Evolutionary conservation across 768 basidiomycete species (phyloP), one percentile per base, ranked within the genome.

Genomic region (Butyriboletus loyo): DNA sequence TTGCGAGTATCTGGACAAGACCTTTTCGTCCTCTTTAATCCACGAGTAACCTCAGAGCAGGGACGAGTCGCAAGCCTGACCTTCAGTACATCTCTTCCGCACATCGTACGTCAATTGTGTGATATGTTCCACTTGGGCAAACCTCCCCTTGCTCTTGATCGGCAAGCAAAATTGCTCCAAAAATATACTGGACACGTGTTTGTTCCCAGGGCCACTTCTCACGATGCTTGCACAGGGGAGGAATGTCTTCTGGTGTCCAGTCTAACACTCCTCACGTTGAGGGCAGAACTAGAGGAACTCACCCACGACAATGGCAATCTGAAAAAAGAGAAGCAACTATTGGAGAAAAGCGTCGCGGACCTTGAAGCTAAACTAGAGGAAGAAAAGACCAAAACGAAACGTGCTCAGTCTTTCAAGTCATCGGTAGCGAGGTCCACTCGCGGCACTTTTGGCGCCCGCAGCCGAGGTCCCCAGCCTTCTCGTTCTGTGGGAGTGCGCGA

Each of bases 21-120:
- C 38, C 59, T 83, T 24, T 86, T 81, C 62, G 72, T 80, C 25
- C 66, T 86, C 32, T 87, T 86, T 57, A 83, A 85, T 63, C 82
- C 83, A 4, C 82, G 83, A 59, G 74, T 73, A 9, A 68, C 79
- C 9, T 73, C 81, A 2, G 73, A 72, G 22, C 74, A 80, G 54
- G 76, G 79, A 0, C 56, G 69, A 31, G 83, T 80, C 8, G 75
- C 82, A 22, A 83, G 75, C 5, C 77, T 85, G 61, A 75, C 79
- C 19, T 67, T 86, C 53, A 77, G 72, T 56, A 67, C 69, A 3
- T 80, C 76, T 5, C 44, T 78, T 21, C 68, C 72, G 19, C 65
- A 63, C 2, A 69, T 76, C 2, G 75, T 77, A 13, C 41, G 60
- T 10, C 76, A 73, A 52, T 66, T 86, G 30, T 64, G 69, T 25